A percentile compares a stretch with the other conserved stretches of the same genome.
These are phyloP conservation scores for Candida adriatica DNA, from an alignment of 805 yeast genomes.

Conservation along the genomic window DNA sequence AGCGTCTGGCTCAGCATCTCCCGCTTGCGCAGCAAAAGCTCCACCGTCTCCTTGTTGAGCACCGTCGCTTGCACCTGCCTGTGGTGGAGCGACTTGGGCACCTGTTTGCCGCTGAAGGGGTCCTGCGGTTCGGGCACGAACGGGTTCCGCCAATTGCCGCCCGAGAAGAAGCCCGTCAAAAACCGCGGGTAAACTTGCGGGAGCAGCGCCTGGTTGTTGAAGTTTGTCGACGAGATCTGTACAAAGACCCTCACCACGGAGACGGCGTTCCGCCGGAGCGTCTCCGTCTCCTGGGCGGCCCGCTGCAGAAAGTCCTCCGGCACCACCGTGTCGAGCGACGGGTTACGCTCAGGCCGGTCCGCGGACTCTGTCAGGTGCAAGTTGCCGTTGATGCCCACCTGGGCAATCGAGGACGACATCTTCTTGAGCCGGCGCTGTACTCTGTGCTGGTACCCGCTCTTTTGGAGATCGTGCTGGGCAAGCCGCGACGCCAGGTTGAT, in stretches of 20 bases:
- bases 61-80: slow-evolving; percentile 33
- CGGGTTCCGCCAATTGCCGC: slow-evolving; percentile 77
- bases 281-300: slow-evolving; percentile 33
- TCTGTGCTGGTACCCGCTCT: slow-evolving; percentile 38
- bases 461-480: slow-evolving; percentile 42
- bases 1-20: slow-evolving; percentile 33
- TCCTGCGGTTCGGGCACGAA: slow-evolving; percentile 37
- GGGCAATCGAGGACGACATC: slow-evolving; percentile 49
- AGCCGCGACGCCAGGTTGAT: slow-evolving; percentile 52
- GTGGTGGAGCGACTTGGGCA: slow-evolving; percentile 16
- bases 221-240: slow-evolving; percentile 24
- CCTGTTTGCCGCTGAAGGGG: slow-evolving; percentile 24
- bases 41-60: slow-evolving; percentile 43
- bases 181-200: slow-evolving; percentile 72
- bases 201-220: slow-evolving; percentile 21
- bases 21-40: slow-evolving; percentile 29
- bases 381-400: slow-evolving; percentile 57
- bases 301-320: slow-evolving; percentile 27
- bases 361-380: slow-evolving; percentile 37
- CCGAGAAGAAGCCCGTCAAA: slow-evolving; percentile 57
- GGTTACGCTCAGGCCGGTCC: slow-evolving; percentile 10
- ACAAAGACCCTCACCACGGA: slow-evolving; percentile 25
- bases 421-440: slow-evolving; percentile 45
- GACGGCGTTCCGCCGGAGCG: slow-evolving; percentile 26
- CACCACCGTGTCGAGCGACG: slow-evolving; percentile 21